A percentile compares a stretch with the other conserved stretches of the same genome.
Evolutionary conservation across 306 rosid genomes (phyloP).

Genomic region (Styphnolobium japonicum): DNA sequence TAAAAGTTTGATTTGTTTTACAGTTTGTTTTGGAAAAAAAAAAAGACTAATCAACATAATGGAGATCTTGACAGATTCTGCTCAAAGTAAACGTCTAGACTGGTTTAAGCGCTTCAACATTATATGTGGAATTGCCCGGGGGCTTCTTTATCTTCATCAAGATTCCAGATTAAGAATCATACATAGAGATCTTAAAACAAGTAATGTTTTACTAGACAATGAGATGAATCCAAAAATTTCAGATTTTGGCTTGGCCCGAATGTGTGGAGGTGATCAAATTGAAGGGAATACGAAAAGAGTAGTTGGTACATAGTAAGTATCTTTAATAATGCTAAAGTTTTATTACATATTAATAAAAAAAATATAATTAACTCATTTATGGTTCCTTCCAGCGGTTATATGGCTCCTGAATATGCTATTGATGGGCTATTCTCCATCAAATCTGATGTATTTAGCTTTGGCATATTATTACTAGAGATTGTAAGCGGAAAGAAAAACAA

Average conservation of each 20-base stretch:
- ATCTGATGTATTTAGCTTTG: constrained; percentile 17
- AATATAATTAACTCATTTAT: not conserved
- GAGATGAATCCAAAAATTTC: too few relatives aligned
- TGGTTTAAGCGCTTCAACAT: not conserved
- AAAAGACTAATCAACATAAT: too few relatives aligned
- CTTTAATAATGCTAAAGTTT: too few relatives aligned
- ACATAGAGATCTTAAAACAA: too few relatives aligned
- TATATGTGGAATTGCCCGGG: not conserved
- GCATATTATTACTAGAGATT: not conserved
- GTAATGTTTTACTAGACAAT: too few relatives aligned
- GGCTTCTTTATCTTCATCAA: not conserved
- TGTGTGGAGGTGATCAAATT: too few relatives aligned
- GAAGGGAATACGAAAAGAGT: not conserved
- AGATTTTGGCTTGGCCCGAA: too few relatives aligned
- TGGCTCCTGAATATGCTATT: constrained; percentile 17
- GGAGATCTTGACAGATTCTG: not conserved
- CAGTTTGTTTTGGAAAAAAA: too few relatives aligned
- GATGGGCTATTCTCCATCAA: constrained; percentile 17
- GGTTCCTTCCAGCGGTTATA: not conserved
- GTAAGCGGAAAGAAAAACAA: constrained; percentile 3
- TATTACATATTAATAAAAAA: not conserved
- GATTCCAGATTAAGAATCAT: too few relatives aligned
- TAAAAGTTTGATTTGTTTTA: not conserved
- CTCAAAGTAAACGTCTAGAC: not conserved
- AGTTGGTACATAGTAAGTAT: not conserved